These are phyloP conservation scores for Colletotrichum karsti DNA, from an alignment of 2,329 filamentous ascomycete species.

Conservation along the genomic window DNA sequence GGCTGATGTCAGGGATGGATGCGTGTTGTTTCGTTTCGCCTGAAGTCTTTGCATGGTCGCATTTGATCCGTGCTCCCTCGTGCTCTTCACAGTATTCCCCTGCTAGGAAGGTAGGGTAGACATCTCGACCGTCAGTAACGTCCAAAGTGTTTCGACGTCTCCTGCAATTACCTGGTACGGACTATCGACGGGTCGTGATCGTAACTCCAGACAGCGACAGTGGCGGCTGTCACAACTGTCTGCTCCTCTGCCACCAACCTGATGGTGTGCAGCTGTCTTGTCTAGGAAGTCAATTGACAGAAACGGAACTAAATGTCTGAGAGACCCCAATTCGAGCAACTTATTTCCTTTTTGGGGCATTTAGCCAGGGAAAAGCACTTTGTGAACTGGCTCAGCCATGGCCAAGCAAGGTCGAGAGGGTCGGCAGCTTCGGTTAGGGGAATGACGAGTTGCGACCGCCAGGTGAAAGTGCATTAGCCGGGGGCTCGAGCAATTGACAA, in stretches of 20 bases:
- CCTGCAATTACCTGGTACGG: slow-evolving; percentile 1
- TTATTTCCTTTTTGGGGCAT: neutral
- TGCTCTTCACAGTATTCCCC: neutral
- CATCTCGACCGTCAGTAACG: neutral
- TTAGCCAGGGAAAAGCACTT: neutral
- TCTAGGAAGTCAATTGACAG: slow-evolving; percentile 7
- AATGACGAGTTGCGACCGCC: neutral
- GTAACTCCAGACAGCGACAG: neutral
- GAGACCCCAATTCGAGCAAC: neutral
- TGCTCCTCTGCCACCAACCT: neutral
- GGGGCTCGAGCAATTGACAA: slow-evolving; percentile 3
- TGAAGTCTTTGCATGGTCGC: slow-evolving; percentile 12
- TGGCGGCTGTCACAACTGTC: slow-evolving; percentile 18
- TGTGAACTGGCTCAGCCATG: neutral
- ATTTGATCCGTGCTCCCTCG: slow-evolving; percentile 10
- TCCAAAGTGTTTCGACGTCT: slow-evolving; percentile 20
- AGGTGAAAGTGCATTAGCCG: neutral
- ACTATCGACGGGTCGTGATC: neutral
- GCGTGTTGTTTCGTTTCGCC: slow-evolving; percentile 21
- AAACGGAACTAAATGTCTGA: slow-evolving; percentile 12
- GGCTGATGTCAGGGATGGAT: neutral
- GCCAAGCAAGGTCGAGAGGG: neutral
- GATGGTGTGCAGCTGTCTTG: slow-evolving; percentile 20
- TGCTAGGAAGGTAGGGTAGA: slow-evolving; percentile 1
- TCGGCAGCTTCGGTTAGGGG: neutral